Conservation (phyloP, 257 asterid genomes). For the Lantana camara region DNA sequence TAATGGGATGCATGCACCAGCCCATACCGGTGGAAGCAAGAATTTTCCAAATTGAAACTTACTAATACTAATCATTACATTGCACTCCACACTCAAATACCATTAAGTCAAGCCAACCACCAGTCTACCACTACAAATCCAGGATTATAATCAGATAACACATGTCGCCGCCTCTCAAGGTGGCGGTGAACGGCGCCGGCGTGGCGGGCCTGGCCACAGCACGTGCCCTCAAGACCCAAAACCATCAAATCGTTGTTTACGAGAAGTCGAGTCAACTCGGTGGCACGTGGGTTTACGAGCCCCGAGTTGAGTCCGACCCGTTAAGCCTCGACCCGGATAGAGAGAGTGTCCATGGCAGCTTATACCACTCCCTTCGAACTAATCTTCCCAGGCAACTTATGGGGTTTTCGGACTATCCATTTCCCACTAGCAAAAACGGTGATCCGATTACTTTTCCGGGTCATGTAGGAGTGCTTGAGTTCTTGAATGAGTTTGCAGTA, state of each 20-base stretch:
- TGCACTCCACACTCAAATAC: no score
- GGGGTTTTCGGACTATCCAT: constrained; percentile 3
- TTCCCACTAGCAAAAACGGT: neutral
- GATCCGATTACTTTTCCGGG: constrained; percentile 44
- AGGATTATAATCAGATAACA: no score
- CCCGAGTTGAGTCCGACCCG: constrained; percentile 54
- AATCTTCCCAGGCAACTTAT: neutral
- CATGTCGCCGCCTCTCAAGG: constrained; percentile 39
- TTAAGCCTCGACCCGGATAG: constrained; percentile 53
- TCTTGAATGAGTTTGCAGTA: constrained; percentile 46
- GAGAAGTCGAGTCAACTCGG: constrained; percentile 59
- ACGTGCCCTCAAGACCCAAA: constrained; percentile 46
- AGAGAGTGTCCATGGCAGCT: constrained; percentile 49
- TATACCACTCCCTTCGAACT: constrained; percentile 37
- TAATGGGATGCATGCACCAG: no score
- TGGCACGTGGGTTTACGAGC: constrained; percentile 61
- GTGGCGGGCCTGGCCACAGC: constrained; percentile 49
- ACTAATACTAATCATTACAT: no score
- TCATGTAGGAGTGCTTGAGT: constrained; percentile 53
- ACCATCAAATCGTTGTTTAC: constrained; percentile 37
- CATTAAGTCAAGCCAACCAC: no score
- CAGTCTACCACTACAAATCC: no score
- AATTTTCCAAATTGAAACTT: no score
- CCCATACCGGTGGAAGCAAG: no score
- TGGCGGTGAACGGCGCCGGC: constrained; percentile 71